Evolutionary conservation across 495 filamentous ascomycete genomes (phyloP), one percentile per base, ranked within the genome.

Genomic region (Aspergillus sclerotiicarbonarius): DNA sequence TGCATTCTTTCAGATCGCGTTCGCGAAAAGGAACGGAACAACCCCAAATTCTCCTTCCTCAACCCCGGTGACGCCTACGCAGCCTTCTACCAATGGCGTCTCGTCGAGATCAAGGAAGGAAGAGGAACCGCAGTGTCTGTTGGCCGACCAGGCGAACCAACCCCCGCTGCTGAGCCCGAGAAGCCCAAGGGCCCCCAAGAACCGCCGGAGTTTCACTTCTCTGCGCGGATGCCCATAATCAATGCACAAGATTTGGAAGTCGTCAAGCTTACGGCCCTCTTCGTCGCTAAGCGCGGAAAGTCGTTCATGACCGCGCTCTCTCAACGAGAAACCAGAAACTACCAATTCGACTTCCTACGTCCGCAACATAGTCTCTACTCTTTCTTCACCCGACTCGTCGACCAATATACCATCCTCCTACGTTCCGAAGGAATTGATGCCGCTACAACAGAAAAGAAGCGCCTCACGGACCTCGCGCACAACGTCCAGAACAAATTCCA

Each of bases 191-290:
- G 93, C 46, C 95, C 94, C 15, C 82, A 84, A 21, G 86, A 91
- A 66, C 95, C 94, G n/a, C 83, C 91, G 32, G 85, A 91, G 63
- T 98, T 96, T 68, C 83, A 90, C 63, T 98, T 98, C 76, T 96
- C 90, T 50, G 93, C 94, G 57, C 87, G 92, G 67, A 97, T 98
- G 92, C 94, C 94, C 59, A 96, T 90, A 64, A 96, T 98, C 76
- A 92, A 84, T 76, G 90, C 95, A 59, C 87, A 94, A 73, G 94
- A 98, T 82, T 79, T 98, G 59, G 95, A 98, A 58, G 87, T 98
- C 54, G 86, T 98, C 57, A 86, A 87, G 62, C 77, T 96, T 64
- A 96, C 94, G 29, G 95, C 94, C 25, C 73, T 95, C 37, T 96
- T 90, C 73, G 90, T 91, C 59, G 94, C 95, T 44, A 91, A 90